A percentile compares a stretch with the other conserved stretches of the same genome.
Conservation (phyloP, 371 early-diverging fungal genomes). For the Choanephora cucurbitarum region DNA sequence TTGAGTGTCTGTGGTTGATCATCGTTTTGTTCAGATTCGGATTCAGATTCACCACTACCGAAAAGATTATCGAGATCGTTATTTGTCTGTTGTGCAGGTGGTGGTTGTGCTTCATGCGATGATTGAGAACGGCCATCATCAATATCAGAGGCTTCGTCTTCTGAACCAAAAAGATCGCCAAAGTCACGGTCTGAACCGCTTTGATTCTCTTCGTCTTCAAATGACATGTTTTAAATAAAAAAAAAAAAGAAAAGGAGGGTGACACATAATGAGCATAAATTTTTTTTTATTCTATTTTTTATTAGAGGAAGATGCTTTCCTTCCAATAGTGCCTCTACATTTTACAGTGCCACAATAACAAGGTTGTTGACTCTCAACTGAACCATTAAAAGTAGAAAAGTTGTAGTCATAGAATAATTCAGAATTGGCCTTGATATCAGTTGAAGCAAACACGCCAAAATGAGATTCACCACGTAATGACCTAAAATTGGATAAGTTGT, state of each 20-base stretch:
- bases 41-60: constrained; percentile 39
- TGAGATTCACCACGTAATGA: constrained; percentile 67
- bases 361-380: constrained; percentile 58
- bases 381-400: constrained; percentile 67
- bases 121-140: constrained; percentile 36
- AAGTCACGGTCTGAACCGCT: constrained; percentile 35
- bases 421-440: constrained; percentile 67
- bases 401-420: constrained; percentile 91
- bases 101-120: constrained; percentile 25
- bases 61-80: constrained; percentile 28
- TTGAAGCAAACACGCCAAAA: constrained; percentile 78
- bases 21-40: constrained; percentile 17
- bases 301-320: constrained; percentile 17
- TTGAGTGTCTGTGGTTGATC: neutral
- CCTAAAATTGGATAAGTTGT: too few species aligned
- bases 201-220: constrained; percentile 11
- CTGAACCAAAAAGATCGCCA: constrained; percentile 53
- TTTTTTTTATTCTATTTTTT: too few species aligned
- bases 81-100: neutral
- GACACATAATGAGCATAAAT: too few species aligned
- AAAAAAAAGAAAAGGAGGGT: constrained; percentile 2
- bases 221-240: constrained; percentile 12
- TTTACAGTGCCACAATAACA: constrained; percentile 74
- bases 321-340: constrained; percentile 74
- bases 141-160: constrained; percentile 51